Base-by-base conservation (phyloP, 225 moss, liverwort and hornwort genomes). In the Bryum argenteum region DNA sequence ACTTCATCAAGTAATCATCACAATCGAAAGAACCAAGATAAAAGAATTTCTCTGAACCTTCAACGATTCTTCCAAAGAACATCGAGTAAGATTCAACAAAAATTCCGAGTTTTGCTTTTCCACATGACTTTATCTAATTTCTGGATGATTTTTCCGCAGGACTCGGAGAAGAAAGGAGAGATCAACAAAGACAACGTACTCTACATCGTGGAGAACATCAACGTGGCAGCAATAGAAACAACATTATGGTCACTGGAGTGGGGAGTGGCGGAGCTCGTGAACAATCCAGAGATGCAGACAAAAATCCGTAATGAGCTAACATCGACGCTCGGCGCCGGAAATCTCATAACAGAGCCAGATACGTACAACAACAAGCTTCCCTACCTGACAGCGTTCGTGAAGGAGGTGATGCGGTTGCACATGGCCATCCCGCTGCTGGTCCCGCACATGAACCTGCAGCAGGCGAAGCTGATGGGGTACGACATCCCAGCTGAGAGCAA, bases 181-280 rank as follows among this genome's bases (percentile, higher is more conserved):
- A 83, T 87, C 11, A 81, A 74, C 54, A 70, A 81, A 45, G 81
- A 81, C 76, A 81, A 81, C 13, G 73, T 82, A 1, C 76, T 84
- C 9, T 79, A 81, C 78, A 84, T 84, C 9, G 76, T 87, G 2
- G 87, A 87, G 76, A 83, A 87, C 19, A 82, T 87, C 77, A 83
- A 84, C 57, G 81, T 79, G 44, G 60, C 92, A 71, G 93, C 90
- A 6, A 93, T 90, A 20, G 90, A 93, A 47, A 87, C 93, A 15
- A 90, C 93, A 4, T 10, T 90, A 21, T 90, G 90, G 90, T 87
- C 93, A 0, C 82, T 92, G 1, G 92, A 90, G 72, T 93, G 93
- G 91, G 91, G 93, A 13, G 73, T 89, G 3, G 93, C 89, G 5
- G 87, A 93, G 81, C 82, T 93, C 4, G 77, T 85, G 71, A 91